phyloP scores from a whole-genome alignment of 2,329 filamentous ascomycete genomes.

The Phaeosphaeriaceae sp. region DNA sequence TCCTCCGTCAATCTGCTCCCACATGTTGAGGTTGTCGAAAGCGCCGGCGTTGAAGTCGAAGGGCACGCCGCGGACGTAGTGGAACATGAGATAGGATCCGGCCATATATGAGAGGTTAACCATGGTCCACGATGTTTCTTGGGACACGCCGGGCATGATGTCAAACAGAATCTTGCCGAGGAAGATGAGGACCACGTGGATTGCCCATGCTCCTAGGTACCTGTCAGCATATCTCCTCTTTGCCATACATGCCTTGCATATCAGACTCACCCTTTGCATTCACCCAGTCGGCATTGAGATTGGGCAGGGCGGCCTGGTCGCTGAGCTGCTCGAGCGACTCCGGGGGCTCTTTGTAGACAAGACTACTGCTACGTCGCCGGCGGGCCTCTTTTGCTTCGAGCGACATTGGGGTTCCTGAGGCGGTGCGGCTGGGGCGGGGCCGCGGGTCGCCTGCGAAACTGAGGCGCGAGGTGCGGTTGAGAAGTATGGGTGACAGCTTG shows the following conservation, averaged over 20 bases:
- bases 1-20: conserved; percentile 99
- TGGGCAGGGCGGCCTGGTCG: conserved; percentile 92
- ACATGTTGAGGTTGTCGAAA: conserved; percentile 99
- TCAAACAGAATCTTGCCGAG: conserved; percentile 96
- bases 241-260: too few species aligned
- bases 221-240: conserved; percentile 15
- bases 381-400: conserved; percentile 66
- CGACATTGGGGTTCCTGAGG: conserved; percentile 37
- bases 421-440: conserved; percentile 44
- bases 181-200: conserved; percentile 91
- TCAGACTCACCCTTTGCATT: conserved; percentile 85
- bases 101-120: conserved; percentile 99
- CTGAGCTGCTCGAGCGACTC: conserved; percentile 98
- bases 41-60: conserved; percentile 99
- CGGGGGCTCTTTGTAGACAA: conserved; percentile 96
- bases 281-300: conserved; percentile 98
- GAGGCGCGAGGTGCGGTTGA: conserved; percentile 78
- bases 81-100: conserved; percentile 99
- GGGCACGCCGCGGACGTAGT: conserved; percentile 95
- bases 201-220: conserved; percentile 87
- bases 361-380: conserved; percentile 94
- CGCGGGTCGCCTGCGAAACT: conserved; percentile 85
- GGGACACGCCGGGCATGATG: conserved; percentile 92
- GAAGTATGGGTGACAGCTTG: conserved; percentile 94
- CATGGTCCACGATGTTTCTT: conserved; percentile 98